Evolutionary conservation across 352 stramenopile species (phyloP).

Genomic region (Phytophthora pini): DNA sequence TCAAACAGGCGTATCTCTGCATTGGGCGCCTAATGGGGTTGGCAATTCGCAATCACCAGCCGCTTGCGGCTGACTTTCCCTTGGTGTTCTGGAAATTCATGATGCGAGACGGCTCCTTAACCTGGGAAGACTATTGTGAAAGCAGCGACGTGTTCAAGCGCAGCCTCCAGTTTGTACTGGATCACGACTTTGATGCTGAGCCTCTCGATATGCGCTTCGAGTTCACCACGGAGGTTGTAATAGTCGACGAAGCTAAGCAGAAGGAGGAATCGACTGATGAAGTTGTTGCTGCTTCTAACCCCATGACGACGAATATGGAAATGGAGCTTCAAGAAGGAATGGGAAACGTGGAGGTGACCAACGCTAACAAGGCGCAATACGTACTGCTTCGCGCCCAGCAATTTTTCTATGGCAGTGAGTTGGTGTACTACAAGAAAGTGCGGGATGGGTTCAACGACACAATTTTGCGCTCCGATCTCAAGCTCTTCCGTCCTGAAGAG

Average conservation of each 20-base stretch:
- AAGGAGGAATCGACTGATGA: slow-evolving; percentile 21
- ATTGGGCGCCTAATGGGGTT: slow-evolving; percentile 69
- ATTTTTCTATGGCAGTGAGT: slow-evolving; percentile 70
- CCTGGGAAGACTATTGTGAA: slow-evolving; percentile 70
- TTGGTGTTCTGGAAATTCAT: slow-evolving; percentile 80
- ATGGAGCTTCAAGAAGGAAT: slow-evolving; percentile 57
- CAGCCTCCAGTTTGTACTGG: slow-evolving; percentile 69
- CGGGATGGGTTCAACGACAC: slow-evolving; percentile 65
- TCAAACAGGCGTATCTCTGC: slow-evolving; percentile 73
- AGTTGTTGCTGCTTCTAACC: slow-evolving; percentile 5
- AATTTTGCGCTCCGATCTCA: slow-evolving; percentile 58
- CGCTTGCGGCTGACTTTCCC: slow-evolving; percentile 62
- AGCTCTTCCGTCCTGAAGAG: slow-evolving; percentile 65
- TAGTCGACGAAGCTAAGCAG: slow-evolving; percentile 34
- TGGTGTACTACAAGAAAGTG: slow-evolving; percentile 65
- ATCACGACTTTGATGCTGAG: slow-evolving; percentile 66
- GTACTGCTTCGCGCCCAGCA: slow-evolving; percentile 64
- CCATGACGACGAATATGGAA: slow-evolving; percentile 52
- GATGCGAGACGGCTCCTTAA: slow-evolving; percentile 41
- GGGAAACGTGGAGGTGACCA: slow-evolving; percentile 54
- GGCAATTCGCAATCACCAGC: slow-evolving; percentile 75
- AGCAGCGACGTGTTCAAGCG: slow-evolving; percentile 62
- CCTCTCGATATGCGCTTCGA: slow-evolving; percentile 76
- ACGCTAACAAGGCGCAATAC: slow-evolving; percentile 74
- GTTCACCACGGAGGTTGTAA: slow-evolving; percentile 53